phyloP scores from a whole-genome alignment of 352 stramenopile genomes.

The Phytophthora vignae region DNA sequence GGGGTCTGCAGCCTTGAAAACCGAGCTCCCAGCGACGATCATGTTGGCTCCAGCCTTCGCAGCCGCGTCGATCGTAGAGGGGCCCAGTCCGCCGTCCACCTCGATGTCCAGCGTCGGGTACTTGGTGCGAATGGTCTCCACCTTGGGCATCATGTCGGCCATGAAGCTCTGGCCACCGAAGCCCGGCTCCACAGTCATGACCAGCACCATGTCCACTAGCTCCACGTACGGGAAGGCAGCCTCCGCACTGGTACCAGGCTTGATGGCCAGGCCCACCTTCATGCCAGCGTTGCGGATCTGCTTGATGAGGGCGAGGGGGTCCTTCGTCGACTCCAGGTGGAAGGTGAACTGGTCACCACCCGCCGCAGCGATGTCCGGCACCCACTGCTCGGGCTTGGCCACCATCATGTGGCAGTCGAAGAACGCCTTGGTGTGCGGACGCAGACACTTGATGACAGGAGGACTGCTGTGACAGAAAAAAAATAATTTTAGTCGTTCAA shows the following conservation, averaged over 20 bases:
- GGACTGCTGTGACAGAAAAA: slow-evolving; percentile 35
- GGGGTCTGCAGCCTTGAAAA: slow-evolving; percentile 90
- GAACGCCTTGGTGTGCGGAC: slow-evolving; percentile 88
- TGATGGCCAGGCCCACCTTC: slow-evolving; percentile 96
- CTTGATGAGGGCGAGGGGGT: slow-evolving; percentile 81
- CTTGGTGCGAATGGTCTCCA: slow-evolving; percentile 87
- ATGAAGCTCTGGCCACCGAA: slow-evolving; percentile 98
- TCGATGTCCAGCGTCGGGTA: slow-evolving; percentile 97
- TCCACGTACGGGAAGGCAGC: slow-evolving; percentile 85
- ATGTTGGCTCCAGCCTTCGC: slow-evolving; percentile 96
- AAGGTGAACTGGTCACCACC: slow-evolving; percentile 97
- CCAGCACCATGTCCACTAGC: slow-evolving; percentile 95
- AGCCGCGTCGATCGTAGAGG: slow-evolving; percentile 94
- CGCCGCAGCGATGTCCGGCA: slow-evolving; percentile 95
- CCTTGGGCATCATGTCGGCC: slow-evolving; percentile 95
- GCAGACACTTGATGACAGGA: slow-evolving; percentile 95
- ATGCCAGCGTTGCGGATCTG: slow-evolving; percentile 91
- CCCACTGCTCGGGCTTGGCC: slow-evolving; percentile 95
- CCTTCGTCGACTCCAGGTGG: slow-evolving; percentile 91
- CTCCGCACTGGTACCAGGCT: slow-evolving; percentile 94
- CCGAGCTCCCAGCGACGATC: slow-evolving; percentile 96
- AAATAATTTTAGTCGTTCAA: too few relatives aligned
- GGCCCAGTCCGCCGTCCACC: slow-evolving; percentile 96
- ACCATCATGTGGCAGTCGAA: slow-evolving; percentile 99
- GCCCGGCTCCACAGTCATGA: slow-evolving; percentile 99